Percentiles rank a stretch among this genome's conserved stretches.
These are phyloP conservation scores for Talaromyces marneffei DNA, from an alignment of 2,329 filamentous ascomycete species.

Conservation along the genomic window DNA sequence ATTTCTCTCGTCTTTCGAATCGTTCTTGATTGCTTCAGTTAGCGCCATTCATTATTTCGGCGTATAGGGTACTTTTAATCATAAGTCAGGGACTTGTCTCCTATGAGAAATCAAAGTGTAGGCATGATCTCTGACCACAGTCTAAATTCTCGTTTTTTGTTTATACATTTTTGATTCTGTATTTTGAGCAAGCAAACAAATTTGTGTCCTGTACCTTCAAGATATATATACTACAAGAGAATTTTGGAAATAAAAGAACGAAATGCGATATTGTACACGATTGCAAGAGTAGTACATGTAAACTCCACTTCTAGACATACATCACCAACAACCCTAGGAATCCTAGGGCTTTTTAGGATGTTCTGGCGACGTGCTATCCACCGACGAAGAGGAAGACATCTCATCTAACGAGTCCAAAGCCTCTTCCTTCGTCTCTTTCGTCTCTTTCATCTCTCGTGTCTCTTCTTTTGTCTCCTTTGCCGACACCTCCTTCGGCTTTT, in stretches of 20 bases:
- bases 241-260: background rate
- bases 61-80: slow-evolving; percentile 7
- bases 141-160: background rate
- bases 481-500: background rate
- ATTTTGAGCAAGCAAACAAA: background rate
- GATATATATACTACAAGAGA: slow-evolving; percentile 2
- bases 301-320: background rate
- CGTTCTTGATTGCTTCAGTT: slow-evolving; percentile 1
- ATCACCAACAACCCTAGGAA: background rate
- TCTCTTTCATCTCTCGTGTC: slow-evolving; percentile 15
- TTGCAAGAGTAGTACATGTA: background rate
- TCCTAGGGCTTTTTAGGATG: background rate
- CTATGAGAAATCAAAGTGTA: background rate
- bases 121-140: background rate
- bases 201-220: background rate
- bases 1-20: background rate
- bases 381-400: background rate
- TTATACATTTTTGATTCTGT: background rate
- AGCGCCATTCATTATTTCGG: slow-evolving; percentile 2
- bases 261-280: slow-evolving; percentile 3
- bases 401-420: background rate
- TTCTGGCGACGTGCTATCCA: background rate
- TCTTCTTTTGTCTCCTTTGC: background rate
- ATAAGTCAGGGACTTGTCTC: too few relatives aligned
- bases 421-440: background rate